Evolutionary conservation across 192 early-diverging fungal genomes (phyloP).

Genomic region (Coemansia sp.): DNA sequence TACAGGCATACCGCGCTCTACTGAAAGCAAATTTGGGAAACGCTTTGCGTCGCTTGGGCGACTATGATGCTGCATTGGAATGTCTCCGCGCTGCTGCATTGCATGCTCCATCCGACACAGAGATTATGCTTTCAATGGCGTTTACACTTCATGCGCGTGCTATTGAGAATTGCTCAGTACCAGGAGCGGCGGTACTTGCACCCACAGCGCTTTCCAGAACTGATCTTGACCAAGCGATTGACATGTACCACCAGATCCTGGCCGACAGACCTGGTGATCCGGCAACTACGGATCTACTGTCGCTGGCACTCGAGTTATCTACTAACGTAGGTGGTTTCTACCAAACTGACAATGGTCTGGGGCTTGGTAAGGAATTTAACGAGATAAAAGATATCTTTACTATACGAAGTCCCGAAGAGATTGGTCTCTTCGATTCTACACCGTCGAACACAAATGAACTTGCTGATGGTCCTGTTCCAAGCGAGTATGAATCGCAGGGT

Average conservation of each 20-base stretch:
- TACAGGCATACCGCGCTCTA: constrained; percentile 30
- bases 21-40: constrained; percentile 43
- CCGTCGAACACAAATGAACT: background rate
- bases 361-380: constrained; percentile 6
- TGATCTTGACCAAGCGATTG: constrained; percentile 41
- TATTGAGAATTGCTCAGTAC: constrained; percentile 12
- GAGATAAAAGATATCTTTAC: constrained; percentile 8
- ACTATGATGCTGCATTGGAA: constrained; percentile 16
- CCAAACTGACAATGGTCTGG: constrained; percentile 1
- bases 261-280: constrained; percentile 38
- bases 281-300: constrained; percentile 41
- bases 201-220: background rate
- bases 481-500: background rate
- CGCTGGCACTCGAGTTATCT: constrained; percentile 44
- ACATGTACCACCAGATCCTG: constrained; percentile 42
- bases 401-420: constrained; percentile 10
- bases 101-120: constrained; percentile 28
- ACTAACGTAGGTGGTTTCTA: constrained; percentile 11
- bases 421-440: constrained; percentile 7
- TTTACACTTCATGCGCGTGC: constrained; percentile 34
- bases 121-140: constrained; percentile 33
- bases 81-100: constrained; percentile 21
- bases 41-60: constrained; percentile 27
- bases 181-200: background rate
- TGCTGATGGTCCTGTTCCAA: background rate